Base-by-base conservation (phyloP, 2,329 filamentous ascomycete species). In the Rasamsonia emersonii region DNA sequence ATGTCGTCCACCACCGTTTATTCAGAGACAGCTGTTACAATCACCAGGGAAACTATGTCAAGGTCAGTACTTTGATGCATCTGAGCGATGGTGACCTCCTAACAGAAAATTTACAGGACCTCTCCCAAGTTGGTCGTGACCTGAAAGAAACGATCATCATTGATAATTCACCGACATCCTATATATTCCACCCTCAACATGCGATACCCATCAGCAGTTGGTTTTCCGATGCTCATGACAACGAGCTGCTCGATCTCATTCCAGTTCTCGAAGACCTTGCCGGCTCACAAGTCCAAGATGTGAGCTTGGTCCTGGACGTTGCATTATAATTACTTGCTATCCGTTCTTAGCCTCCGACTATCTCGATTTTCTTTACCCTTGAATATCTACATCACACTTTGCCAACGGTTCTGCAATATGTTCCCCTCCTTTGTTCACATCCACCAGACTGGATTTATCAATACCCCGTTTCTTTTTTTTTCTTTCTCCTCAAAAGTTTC, bases 21-120 rank as follows among this genome's bases (percentile, higher is more conserved):
- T 98, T 98, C 76, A 79, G 91, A 38, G 91, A 98, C 64, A 96
- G 89, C 61, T 98, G 91, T 64, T 96, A 94, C 64, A 98, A 98
- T 57, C 91, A 98, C 57, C 91, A 96, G 66, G 91, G 91, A 48
- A 98, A 98, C 60, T 98, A 98, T 49, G 91, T 98, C 58, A 98
- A 98, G 68, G 74, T 65, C 37, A 35, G 54, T 42, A 27, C 14
- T 9, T 13, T 28, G 10, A 19, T 13, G 14, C 32, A 23, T 4
- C 8, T 11, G 7, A n/a, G 3, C 9, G 31, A 21, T 26, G 14
- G 13, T 14, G 5, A 31, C n/a, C 13, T 17, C 20, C n/a, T 39
- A 51, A 35, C 46, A 35, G 28, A 29, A 27, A 17, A n/a, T 35
- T 24, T 28, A 14, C 40, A 77, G 74, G 91, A 98, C 57, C 75